These are phyloP conservation scores for Boletellus ananas DNA, from an alignment of 768 basidiomycete species.

Conservation along the genomic window DNA sequence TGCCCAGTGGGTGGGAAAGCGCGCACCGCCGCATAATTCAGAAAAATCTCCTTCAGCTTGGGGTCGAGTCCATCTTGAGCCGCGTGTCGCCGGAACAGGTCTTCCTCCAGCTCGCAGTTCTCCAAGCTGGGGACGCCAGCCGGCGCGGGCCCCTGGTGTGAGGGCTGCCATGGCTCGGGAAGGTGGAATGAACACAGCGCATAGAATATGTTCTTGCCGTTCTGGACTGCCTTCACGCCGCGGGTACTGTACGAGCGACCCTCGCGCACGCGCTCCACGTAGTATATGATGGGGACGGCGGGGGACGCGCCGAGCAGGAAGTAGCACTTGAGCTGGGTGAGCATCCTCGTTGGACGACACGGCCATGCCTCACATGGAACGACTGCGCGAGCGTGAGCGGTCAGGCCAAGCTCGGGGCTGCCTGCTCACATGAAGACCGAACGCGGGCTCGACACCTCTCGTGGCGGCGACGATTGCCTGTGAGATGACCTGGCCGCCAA, in stretches of 20 bases:
- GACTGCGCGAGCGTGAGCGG: slow-evolving; percentile 40
- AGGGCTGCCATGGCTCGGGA: slow-evolving; percentile 73
- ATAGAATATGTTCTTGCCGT: slow-evolving; percentile 52
- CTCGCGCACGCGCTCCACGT: slow-evolving; percentile 70
- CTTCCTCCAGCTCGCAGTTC: slow-evolving; percentile 59
- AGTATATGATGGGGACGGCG: slow-evolving; percentile 70
- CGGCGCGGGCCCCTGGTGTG: slow-evolving; percentile 68
- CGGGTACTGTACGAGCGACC: slow-evolving; percentile 73
- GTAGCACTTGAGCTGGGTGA: slow-evolving; percentile 56
- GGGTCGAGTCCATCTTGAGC: slow-evolving; percentile 32
- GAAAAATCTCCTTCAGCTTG: slow-evolving; percentile 30
- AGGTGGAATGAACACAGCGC: slow-evolving; percentile 80
- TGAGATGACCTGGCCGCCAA: slow-evolving; percentile 88
- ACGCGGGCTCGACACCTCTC: slow-evolving; percentile 62
- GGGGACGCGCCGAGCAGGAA: slow-evolving; percentile 75
- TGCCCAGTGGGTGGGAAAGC: slow-evolving; percentile 12
- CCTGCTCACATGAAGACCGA: slow-evolving; percentile 64
- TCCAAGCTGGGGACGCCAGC: slow-evolving; percentile 50
- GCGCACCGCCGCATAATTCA: slow-evolving; percentile 27
- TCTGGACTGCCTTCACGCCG: slow-evolving; percentile 55
- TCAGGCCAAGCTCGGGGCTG: background rate
- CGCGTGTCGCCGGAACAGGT: slow-evolving; percentile 27
- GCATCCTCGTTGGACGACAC: background rate
- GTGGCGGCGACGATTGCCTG: slow-evolving; percentile 83
- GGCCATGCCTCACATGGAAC: slow-evolving; percentile 52